These are phyloP conservation scores for Phytophthora pinifolia DNA, from an alignment of 352 stramenopile genomes.

Conservation along the genomic window DNA sequence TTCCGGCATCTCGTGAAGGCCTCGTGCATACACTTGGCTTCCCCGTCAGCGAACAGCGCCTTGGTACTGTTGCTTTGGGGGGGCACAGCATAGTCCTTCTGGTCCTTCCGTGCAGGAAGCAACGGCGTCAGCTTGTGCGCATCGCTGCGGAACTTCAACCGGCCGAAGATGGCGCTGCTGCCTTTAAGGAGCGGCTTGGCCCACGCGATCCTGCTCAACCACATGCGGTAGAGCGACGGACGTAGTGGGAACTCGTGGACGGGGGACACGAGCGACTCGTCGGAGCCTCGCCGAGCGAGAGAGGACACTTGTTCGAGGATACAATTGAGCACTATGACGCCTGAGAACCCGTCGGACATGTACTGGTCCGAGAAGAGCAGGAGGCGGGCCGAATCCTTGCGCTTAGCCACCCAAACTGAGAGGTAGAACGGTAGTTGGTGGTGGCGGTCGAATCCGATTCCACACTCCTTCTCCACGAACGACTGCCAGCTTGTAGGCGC, in stretches of 20 bases:
- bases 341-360: conserved; percentile 43
- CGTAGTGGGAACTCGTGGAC: conserved; percentile 28
- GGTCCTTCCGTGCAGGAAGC: conserved; percentile 20
- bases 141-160: conserved; percentile 23
- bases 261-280: background rate
- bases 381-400: conserved; percentile 25
- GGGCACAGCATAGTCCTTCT: conserved; percentile 38
- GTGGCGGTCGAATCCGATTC: conserved; percentile 38
- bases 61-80: conserved; percentile 29
- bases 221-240: conserved; percentile 37
- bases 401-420: conserved; percentile 34
- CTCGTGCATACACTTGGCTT: conserved; percentile 31
- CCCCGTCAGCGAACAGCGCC: conserved; percentile 44
- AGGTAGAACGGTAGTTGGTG: conserved; percentile 42
- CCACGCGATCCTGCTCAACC: conserved; percentile 27
- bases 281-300: conserved; percentile 18
- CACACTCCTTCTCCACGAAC: conserved; percentile 46
- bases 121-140: conserved; percentile 31
- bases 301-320: conserved; percentile 34
- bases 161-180: conserved; percentile 27
- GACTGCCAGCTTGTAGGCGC: conserved; percentile 38
- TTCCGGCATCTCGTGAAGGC: conserved; percentile 37
- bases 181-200: conserved; percentile 28
- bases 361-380: conserved; percentile 56
- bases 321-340: conserved; percentile 39